These are phyloP conservation scores for Dalbergia oliveri DNA, from an alignment of 306 rosid species.

Conservation along the genomic window DNA sequence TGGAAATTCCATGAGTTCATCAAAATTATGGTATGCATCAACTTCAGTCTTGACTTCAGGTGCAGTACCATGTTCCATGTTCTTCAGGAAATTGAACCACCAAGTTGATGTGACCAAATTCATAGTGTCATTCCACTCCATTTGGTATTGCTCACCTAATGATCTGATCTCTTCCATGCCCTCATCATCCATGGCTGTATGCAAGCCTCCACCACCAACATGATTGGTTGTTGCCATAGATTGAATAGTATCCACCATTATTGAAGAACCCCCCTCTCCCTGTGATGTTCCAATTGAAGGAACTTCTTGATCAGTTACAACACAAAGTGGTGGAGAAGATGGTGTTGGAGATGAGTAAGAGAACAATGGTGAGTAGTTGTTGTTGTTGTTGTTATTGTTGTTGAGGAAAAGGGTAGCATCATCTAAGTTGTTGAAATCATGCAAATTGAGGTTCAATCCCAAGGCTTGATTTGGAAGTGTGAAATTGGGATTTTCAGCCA, in stretches of 20 bases:
- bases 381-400: slow-evolving; percentile 43
- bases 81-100: slow-evolving; percentile 71
- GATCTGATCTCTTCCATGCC: slow-evolving; percentile 77
- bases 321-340: slow-evolving; percentile 51
- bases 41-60: slow-evolving; percentile 47
- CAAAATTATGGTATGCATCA: slow-evolving; percentile 54
- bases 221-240: slow-evolving; percentile 38
- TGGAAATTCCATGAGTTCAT: slow-evolving; percentile 64
- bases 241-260: slow-evolving; percentile 33
- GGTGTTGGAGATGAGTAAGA: slow-evolving; percentile 53
- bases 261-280: slow-evolving; percentile 51
- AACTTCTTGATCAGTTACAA: slow-evolving; percentile 52
- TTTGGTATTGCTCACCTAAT: slow-evolving; percentile 74
- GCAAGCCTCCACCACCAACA: slow-evolving; percentile 43
- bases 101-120: slow-evolving; percentile 68
- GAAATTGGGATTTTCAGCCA: slow-evolving; percentile 55
- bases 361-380: slow-evolving; percentile 42
- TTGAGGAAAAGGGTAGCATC: slow-evolving; percentile 53
- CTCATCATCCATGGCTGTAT: slow-evolving; percentile 76
- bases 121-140: slow-evolving; percentile 79
- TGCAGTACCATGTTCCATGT: slow-evolving; percentile 55
- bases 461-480: slow-evolving; percentile 67
- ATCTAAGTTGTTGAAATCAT: slow-evolving; percentile 60
- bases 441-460: slow-evolving; percentile 73
- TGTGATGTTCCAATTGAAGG: slow-evolving; percentile 47